phyloP scores from a whole-genome alignment of 768 basidiomycete species.

The Podaxis rugospora region DNA sequence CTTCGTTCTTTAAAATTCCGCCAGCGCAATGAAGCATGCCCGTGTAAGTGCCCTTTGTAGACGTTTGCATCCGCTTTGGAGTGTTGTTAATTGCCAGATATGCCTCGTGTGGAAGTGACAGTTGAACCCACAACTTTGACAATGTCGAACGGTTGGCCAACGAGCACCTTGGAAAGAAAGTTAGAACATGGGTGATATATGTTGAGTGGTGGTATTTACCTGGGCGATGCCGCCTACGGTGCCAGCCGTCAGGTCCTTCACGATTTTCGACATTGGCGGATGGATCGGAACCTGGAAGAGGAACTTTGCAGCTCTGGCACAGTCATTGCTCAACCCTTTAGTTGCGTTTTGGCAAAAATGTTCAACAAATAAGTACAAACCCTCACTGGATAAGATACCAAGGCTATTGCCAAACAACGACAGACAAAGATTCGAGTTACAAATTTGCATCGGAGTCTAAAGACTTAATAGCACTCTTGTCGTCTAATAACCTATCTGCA shows the following conservation, averaged over 20 bases:
- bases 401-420: conserved; percentile 5
- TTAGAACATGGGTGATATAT: conserved; percentile 16
- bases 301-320: not conserved
- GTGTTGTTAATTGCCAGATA: not conserved
- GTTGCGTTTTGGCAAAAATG: conserved; percentile 1
- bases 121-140: conserved; percentile 82
- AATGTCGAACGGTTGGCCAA: conserved; percentile 95
- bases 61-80: conserved; percentile 87
- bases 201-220: conserved; percentile 30
- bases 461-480: not conserved
- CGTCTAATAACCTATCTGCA: not conserved
- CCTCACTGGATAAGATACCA: conserved; percentile 24
- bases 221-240: conserved; percentile 91
- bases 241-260: conserved; percentile 86
- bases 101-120: not conserved
- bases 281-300: conserved; percentile 1
- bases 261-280: conserved; percentile 53
- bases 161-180: conserved; percentile 55
- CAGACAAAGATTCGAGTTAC: not conserved
- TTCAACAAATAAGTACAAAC: conserved; percentile 8
- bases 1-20: conserved; percentile 88
- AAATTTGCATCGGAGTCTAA: not conserved
- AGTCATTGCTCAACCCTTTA: not conserved
- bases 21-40: conserved; percentile 88
- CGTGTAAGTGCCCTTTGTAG: conserved; percentile 82